phyloP scores from a whole-genome alignment of 768 basidiomycete species.

The Amanita polypyramis region DNA sequence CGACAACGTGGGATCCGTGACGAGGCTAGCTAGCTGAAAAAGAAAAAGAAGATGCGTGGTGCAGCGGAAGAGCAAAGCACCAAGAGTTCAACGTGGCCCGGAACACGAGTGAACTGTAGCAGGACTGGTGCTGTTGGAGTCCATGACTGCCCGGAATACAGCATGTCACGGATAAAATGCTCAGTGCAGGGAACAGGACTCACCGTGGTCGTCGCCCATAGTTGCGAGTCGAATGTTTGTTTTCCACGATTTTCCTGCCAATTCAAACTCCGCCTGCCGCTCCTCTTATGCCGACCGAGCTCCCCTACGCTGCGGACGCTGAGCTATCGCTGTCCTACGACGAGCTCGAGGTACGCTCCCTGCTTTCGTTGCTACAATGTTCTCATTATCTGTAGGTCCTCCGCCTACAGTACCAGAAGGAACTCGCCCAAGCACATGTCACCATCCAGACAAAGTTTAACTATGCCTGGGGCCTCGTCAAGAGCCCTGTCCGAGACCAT shows the following conservation, averaged over 20 bases:
- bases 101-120: conserved; percentile 49
- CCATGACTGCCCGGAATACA: conserved; percentile 9
- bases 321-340: conserved; percentile 82
- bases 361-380: not conserved
- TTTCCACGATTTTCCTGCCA: conserved; percentile 13
- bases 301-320: conserved; percentile 94
- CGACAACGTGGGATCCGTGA: conserved; percentile 25
- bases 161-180: conserved; percentile 15
- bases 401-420: conserved; percentile 80
- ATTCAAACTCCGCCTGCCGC: conserved; percentile 28
- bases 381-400: conserved; percentile 49
- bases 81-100: conserved; percentile 20
- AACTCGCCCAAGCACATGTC: conserved; percentile 72
- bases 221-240: conserved; percentile 6
- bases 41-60: conserved; percentile 34
- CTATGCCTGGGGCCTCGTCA: conserved; percentile 93
- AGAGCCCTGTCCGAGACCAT: conserved; percentile 74
- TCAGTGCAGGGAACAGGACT: conserved; percentile 23
- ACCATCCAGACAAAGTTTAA: conserved; percentile 97
- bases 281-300: conserved; percentile 56
- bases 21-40: conserved; percentile 59
- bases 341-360: conserved; percentile 64
- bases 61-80: conserved; percentile 24
- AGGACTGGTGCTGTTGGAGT: conserved; percentile 18
- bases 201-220: conserved; percentile 49